Base-by-base conservation (phyloP, 2,329 filamentous ascomycete genomes). In the Drechmeria coniospora region DNA sequence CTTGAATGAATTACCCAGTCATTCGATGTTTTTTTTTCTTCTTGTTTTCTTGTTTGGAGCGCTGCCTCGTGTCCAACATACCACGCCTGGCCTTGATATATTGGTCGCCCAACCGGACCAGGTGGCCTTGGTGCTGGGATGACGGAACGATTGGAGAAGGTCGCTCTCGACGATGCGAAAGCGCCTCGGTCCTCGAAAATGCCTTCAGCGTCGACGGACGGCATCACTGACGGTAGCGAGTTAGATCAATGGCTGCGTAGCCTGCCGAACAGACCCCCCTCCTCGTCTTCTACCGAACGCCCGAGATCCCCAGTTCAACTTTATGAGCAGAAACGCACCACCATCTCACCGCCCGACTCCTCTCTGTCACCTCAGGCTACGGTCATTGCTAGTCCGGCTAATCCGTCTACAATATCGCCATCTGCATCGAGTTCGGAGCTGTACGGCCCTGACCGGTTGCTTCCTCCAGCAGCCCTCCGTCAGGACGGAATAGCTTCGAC, bases 371-470 rank as follows among this genome's bases (percentile, higher is more conserved):
- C 56, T 11, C 53, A 56, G 21, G 49, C 49, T 15, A 49, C 51
- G 12, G 31, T 42, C 36, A 34, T 19, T n/a, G n/a, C n/a, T n/a
- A n/a, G n/a, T n/a, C 33, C 49, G 43, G 37, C 21, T 12, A 15
- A 7, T 4, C 17, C 27, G 17, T 32, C 30, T 18, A 51, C 51
- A 2, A 56, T 57, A 2, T 54, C 57, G 12, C 57, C 54, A 19
- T 53, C 54, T 8, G 10, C 43, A 44, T 55, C 57, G 19, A 40
- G 47, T 16, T 36, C 50, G 26, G 59, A 64, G 32, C 45, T 59
- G 17, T 59, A 63, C 49, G 59, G 56, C 3, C 53, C 56, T 6
- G 54, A 60, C 25, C 51, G 54, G 30, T 46, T 55, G 10, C 53
- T 49, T 36, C 19, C 24, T 15, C 16, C 32, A 8, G 24, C 30